phyloP scores from a whole-genome alignment of 768 basidiomycete species.

The Podaxis sp. region DNA sequence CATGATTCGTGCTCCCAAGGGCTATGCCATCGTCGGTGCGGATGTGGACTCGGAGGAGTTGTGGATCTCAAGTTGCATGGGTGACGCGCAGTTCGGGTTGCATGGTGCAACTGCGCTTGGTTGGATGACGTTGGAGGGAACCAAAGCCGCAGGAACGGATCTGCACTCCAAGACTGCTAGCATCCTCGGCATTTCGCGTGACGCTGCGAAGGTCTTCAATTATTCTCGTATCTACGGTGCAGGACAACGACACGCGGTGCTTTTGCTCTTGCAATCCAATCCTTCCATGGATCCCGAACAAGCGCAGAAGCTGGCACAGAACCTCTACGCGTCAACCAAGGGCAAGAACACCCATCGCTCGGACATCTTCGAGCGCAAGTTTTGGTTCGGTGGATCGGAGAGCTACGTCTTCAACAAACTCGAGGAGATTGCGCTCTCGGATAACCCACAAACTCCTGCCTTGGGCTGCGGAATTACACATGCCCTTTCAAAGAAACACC shows the following conservation, averaged over 20 bases:
- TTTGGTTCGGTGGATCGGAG: constrained; percentile 98
- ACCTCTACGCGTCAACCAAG: constrained; percentile 90
- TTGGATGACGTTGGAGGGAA: constrained; percentile 99
- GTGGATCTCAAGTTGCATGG: constrained; percentile 99
- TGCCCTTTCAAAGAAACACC: constrained; percentile 87
- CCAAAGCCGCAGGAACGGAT: constrained; percentile 92
- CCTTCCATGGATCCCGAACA: constrained; percentile 73
- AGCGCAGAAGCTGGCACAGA: constrained; percentile 79
- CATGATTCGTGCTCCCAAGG: constrained; percentile 92
- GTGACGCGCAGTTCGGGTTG: constrained; percentile 95
- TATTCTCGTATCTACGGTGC: constrained; percentile 99
- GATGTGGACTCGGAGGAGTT: constrained; percentile 99
- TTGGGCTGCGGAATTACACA: constrained; percentile 92
- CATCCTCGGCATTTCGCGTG: constrained; percentile 90
- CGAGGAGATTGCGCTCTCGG: constrained; percentile 89
- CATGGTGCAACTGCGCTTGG: constrained; percentile 97
- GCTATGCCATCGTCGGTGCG: constrained; percentile 94
- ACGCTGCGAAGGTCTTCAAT: constrained; percentile 98
- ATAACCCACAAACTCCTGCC: constrained; percentile 87
- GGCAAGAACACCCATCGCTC: constrained; percentile 80
- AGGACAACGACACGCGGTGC: constrained; percentile 90
- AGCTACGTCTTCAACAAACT: constrained; percentile 97
- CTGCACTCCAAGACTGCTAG: constrained; percentile 94
- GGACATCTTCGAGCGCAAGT: constrained; percentile 77
- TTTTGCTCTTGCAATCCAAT: constrained; percentile 84